Base-by-base conservation (phyloP, 441 rosid genomes). In the Populus hybrid region DNA sequence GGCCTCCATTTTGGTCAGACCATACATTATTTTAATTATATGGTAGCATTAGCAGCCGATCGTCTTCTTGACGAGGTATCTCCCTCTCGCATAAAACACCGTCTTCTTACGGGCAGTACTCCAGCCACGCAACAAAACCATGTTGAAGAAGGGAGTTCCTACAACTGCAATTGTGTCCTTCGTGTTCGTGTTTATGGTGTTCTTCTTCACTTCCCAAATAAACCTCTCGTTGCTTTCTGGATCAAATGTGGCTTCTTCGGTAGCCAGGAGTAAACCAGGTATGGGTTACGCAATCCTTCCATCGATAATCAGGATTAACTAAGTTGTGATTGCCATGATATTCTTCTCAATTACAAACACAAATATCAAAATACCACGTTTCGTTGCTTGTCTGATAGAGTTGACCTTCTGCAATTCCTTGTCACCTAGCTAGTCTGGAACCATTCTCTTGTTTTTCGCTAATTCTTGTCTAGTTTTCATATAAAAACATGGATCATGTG, bases 231-330 rank as follows among this genome's bases (percentile, higher is more conserved):
- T 36, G 36, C 5, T 74, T 64, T 73, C 83, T 14, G 40, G 64
- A 71, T 35, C 74, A 50, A 33, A 21, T 4, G 20, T 38, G 1
- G 10, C 67, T 20, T 28, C 8, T 64, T 36, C 76, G 40, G 4
- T 1, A 50, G 53, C 42, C 31, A 36, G 24, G 7, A 24, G 2
- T 53, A 66, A 75, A 45, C 71, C 76, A 38, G 82, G 87, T 75
- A 71, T n/a, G 63, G 16, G 29, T 23, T 24, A 5, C 23, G 10
- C 8, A 21, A 10, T 38, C 26, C 45, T 20, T 74, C 29, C 38
- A 12, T 33, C 8, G 21, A 9, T 9, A 4, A 16, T 14, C 56
- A 50, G 56, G 56, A 14, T 16, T 50, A 16, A 14, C 20, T 50
- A 50, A 50, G n/a, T 16, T 50, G 56, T 50, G 56, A 14, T 50